phyloP scores from a whole-genome alignment of 2,329 filamentous ascomycete genomes.

The Chalaropsis ovoidea region DNA sequence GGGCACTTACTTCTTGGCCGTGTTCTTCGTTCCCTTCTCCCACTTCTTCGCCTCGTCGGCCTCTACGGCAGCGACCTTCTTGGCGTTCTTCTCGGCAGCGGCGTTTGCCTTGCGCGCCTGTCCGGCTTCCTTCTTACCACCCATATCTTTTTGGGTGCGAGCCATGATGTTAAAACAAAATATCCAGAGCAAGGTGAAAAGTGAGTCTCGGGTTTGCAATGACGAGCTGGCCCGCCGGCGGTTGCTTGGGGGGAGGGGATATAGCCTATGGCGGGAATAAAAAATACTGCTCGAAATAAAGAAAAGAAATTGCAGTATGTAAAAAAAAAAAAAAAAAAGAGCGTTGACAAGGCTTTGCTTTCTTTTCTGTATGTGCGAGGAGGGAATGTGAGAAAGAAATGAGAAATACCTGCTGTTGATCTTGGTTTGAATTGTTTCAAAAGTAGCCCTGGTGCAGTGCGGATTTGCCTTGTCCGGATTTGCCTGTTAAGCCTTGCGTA shows the following conservation, averaged over 20 bases:
- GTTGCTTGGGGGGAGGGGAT: not conserved
- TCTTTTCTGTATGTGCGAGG: not conserved
- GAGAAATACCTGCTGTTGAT: slow-evolving; percentile 8
- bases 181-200: not conserved
- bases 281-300: not conserved
- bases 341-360: not conserved
- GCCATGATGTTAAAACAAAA: slow-evolving; percentile 44
- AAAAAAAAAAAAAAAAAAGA: not conserved
- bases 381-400: not conserved
- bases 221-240: not conserved
- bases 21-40: slow-evolving; percentile 76
- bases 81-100: slow-evolving; percentile 68
- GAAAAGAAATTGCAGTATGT: not conserved
- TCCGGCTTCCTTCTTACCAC: slow-evolving; percentile 79
- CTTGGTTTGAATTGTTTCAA: not conserved
- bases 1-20: slow-evolving; percentile 66
- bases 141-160: slow-evolving; percentile 64
- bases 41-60: slow-evolving; percentile 65
- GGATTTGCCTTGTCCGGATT: not conserved
- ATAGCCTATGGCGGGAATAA: not conserved
- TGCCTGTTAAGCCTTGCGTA: not conserved
- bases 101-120: slow-evolving; percentile 88
- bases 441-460: not conserved
- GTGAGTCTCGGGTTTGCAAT: not conserved
- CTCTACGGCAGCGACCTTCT: slow-evolving; percentile 54